Conservation (phyloP, 768 basidiomycete species). For the Rhodotorula diobovata region DNA sequence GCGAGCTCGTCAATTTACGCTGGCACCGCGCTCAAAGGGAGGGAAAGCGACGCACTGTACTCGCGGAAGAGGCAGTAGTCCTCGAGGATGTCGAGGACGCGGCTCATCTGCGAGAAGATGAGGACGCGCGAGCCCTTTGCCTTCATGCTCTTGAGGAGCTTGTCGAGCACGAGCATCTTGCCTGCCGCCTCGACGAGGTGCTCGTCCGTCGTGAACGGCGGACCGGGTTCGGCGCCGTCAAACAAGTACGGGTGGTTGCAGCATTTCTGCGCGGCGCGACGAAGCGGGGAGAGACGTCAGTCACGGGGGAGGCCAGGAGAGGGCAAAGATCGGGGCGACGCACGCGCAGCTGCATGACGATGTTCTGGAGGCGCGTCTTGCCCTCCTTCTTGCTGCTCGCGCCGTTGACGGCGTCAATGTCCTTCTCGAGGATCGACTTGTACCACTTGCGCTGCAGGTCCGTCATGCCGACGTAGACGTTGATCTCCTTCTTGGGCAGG, state of each 20-base stretch:
- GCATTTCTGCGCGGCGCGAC: constrained; percentile 50
- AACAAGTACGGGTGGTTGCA: constrained; percentile 81
- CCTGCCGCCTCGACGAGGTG: constrained; percentile 90
- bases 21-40: constrained; percentile 17
- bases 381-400: constrained; percentile 96
- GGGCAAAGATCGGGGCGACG: constrained; percentile 72
- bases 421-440: constrained; percentile 88
- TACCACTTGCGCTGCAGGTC: constrained; percentile 99
- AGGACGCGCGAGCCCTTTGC: constrained; percentile 88
- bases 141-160: constrained; percentile 79
- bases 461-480: constrained; percentile 92
- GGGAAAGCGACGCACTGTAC: constrained; percentile 61
- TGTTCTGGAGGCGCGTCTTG: constrained; percentile 94
- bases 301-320: neutral
- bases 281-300: too few relatives aligned
- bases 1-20: neutral
- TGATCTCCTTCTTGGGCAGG: constrained; percentile 96
- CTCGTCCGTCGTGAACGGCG: constrained; percentile 96
- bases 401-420: constrained; percentile 98
- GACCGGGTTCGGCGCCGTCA: constrained; percentile 96
- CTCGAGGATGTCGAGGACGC: constrained; percentile 94
- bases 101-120: constrained; percentile 99
- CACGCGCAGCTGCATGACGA: constrained; percentile 94
- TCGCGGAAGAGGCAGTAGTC: constrained; percentile 90
- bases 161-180: constrained; percentile 97